Conservation (phyloP, 495 filamentous ascomycete genomes). For the Cetradonia linearis region DNA sequence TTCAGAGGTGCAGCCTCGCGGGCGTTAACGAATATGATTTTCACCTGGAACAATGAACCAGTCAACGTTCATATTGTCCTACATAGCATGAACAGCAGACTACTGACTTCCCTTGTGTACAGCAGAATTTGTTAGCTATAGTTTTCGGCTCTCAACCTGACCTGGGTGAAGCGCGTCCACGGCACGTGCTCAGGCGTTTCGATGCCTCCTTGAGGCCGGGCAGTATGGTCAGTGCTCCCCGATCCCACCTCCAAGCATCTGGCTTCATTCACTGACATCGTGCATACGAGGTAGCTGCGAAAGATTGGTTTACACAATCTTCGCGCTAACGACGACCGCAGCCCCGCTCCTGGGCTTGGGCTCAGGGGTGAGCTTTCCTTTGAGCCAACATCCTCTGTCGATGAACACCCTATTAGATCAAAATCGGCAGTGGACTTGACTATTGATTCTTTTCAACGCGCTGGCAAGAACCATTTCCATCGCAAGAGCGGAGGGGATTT, state of each 20-base stretch:
- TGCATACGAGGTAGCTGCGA: background rate
- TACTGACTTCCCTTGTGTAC: too few species aligned
- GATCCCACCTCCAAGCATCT: background rate
- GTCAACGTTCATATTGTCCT: too few species aligned
- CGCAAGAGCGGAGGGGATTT: background rate
- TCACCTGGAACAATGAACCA: too few species aligned
- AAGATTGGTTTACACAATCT: background rate
- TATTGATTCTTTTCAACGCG: background rate
- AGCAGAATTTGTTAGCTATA: too few species aligned
- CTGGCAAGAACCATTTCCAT: background rate
- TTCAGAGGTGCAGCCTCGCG: too few species aligned
- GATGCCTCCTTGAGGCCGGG: background rate
- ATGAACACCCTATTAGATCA: background rate
- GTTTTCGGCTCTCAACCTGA: too few species aligned
- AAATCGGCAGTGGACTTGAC: background rate
- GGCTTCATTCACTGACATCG: background rate
- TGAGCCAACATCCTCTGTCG: background rate
- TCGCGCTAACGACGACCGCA: background rate
- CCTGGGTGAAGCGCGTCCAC: background rate
- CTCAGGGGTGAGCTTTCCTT: background rate
- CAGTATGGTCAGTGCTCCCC: background rate
- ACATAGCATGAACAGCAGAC: too few species aligned
- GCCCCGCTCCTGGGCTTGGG: background rate
- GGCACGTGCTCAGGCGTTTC: background rate
- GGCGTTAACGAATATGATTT: too few species aligned